Evolutionary conservation across 2,329 filamentous ascomycete genomes (phyloP), one percentile per base, ranked within the genome.

Genomic region (Aureobasidium sp.): DNA sequence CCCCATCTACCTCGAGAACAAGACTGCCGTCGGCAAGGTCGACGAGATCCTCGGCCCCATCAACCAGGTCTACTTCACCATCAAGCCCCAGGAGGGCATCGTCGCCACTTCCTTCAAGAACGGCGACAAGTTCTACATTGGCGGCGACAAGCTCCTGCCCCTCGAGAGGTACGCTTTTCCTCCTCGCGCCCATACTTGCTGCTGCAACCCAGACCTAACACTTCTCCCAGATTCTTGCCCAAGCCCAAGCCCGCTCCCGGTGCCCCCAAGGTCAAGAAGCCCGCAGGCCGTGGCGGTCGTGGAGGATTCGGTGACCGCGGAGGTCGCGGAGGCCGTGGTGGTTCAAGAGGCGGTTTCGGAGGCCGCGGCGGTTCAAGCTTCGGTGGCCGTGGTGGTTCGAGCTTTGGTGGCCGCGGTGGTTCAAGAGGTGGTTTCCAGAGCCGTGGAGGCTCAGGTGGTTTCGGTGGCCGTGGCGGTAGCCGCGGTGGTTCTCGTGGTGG

Each of bases 1-100:
- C 65, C 91, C 91, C 69, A 96, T 99, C 77, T 99, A 94, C 81
- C 88, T 97, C 71, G 93, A 97, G 84, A 99, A 97, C 83, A 99
- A 97, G 57, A 47, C 62, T 45, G 56, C 65, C 34, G 70, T 99
- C 75, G 94, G 94, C 76, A 97, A 97, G 80, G 89, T 99, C 74
- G 94, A 99, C 79, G 94, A 99, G 80, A 89, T 99, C 68, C 87
- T 99, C 69, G 94, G 94, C 63, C 93, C 94, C 66, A 90, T 99
- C 78, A 97, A 96, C 83, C 89, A 97, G 78, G 90, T 97, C 71
- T 96, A 89, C 82, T 99, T 99, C 83, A 97, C 93, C 71, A 89
- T 99, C 77, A 97, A 97, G 81, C 92, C 93, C 61, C 87, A 91
- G 74, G 93, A 97, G 75, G 94, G 94, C 70, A 97, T 99, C 75